A percentile compares a stretch with the other conserved stretches of the same genome.
phyloP scores from a whole-genome alignment of 257 asterid species.

The Knoxia roxburghii region DNA sequence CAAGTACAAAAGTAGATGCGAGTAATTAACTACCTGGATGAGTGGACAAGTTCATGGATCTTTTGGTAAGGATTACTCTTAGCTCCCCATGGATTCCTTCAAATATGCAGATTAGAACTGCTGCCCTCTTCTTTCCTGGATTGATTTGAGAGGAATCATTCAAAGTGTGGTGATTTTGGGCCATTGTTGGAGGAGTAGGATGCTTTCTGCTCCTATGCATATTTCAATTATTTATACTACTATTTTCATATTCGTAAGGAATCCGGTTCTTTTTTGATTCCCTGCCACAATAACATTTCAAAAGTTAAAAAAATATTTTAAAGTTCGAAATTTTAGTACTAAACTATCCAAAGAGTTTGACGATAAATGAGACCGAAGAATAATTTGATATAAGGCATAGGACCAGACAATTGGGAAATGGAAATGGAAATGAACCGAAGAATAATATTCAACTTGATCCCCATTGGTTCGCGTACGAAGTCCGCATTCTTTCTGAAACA shows the following conservation, averaged over 20 bases:
- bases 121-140: slow-evolving; percentile 47
- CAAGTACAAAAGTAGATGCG: not conserved
- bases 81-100: slow-evolving; percentile 40
- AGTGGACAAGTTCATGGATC: slow-evolving; percentile 54
- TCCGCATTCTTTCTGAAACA: not conserved
- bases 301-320: no score
- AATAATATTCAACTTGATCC: not conserved
- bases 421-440: no score
- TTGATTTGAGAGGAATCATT: not conserved
- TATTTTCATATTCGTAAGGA: no score
- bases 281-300: no score
- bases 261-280: no score
- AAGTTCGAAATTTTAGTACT: no score
- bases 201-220: no score
- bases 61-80: slow-evolving; percentile 48
- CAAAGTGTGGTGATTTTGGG: not conserved
- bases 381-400: no score
- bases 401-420: no score
- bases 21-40: slow-evolving; percentile 42
- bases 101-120: slow-evolving; percentile 51
- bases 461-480: not conserved
- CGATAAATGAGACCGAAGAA: no score
- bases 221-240: no score
- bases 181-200: not conserved
- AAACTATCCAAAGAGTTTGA: no score